A percentile compares a stretch with the other conserved stretches of the same genome.
These are phyloP conservation scores for Ormosia semicastrata DNA, from an alignment of 306 rosid species.

Conservation along the genomic window DNA sequence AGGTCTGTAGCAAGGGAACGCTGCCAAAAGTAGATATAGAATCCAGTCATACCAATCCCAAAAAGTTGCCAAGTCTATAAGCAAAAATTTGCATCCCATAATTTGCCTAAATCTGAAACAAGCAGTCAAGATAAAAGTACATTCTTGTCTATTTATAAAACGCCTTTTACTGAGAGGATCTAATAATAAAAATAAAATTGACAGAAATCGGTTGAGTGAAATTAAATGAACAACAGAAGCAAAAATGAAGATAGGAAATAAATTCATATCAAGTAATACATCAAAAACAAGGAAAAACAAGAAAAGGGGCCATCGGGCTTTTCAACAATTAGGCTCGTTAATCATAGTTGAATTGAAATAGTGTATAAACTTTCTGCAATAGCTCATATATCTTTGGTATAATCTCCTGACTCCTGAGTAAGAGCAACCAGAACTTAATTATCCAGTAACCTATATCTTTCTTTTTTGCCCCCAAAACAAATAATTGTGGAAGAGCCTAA, in stretches of 20 bases:
- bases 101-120: background rate
- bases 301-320: no score
- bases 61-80: background rate
- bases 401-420: no score
- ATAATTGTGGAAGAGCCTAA: no score
- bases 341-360: background rate
- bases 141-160: background rate
- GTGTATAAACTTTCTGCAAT: background rate
- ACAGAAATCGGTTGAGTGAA: constrained; percentile 2
- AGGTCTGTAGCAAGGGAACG: constrained; percentile 85
- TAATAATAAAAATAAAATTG: background rate
- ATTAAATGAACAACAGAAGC: background rate
- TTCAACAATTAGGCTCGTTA: background rate
- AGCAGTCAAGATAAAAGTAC: background rate
- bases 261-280: background rate
- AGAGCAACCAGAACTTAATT: no score
- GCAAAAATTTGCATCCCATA: background rate
- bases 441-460: no score
- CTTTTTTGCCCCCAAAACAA: no score
- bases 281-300: constrained; percentile 10
- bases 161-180: background rate
- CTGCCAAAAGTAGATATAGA: constrained; percentile 49
- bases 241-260: background rate
- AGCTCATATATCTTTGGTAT: no score
- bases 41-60: constrained; percentile 25